A percentile compares a stretch with the other conserved stretches of the same genome.
Evolutionary conservation across 169 alveolate species (phyloP).

Genomic region (Cryptosporidium xiaoi): DNA sequence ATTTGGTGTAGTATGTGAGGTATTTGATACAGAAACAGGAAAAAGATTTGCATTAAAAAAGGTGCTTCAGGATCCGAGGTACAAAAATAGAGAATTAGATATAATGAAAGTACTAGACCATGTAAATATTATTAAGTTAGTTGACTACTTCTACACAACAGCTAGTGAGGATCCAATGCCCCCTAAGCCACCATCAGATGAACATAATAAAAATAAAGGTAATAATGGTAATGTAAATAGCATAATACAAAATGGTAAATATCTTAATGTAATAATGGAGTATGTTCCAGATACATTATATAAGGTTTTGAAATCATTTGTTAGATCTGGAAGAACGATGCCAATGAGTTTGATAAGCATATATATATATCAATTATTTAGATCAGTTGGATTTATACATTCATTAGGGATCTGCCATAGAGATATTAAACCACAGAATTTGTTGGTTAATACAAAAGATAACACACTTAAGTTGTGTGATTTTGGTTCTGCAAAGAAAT

Average conservation of each 20-base stretch:
- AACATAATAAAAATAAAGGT: background rate
- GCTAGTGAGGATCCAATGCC: slow-evolving; percentile 82
- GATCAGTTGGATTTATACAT: slow-evolving; percentile 96
- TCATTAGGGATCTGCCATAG: slow-evolving; percentile 96
- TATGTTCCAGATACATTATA: slow-evolving; percentile 96
- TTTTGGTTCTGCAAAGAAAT: slow-evolving; percentile 97
- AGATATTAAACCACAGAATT: slow-evolving; percentile 99
- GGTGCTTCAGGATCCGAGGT: slow-evolving; percentile 95
- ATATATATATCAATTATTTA: slow-evolving; percentile 93
- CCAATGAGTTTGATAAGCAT: slow-evolving; percentile 92
- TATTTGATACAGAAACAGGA: slow-evolving; percentile 92
- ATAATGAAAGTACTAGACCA: slow-evolving; percentile 93
- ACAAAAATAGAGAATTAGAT: slow-evolving; percentile 95
- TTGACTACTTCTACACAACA: slow-evolving; percentile 90
- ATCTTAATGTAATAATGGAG: slow-evolving; percentile 97
- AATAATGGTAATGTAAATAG: slow-evolving; percentile 28
- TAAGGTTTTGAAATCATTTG: slow-evolving; percentile 90
- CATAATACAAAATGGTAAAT: slow-evolving; percentile 75
- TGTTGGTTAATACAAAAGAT: slow-evolving; percentile 92
- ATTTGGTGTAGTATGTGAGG: slow-evolving; percentile 97
- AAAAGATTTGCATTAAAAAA: slow-evolving; percentile 96
- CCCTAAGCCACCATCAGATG: slow-evolving; percentile 78
- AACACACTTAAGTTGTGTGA: slow-evolving; percentile 95
- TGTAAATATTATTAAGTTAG: slow-evolving; percentile 91
- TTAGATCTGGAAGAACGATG: slow-evolving; percentile 87